Conservation (phyloP, 371 early-diverging fungal genomes). For the Apophysomyces ossiformis region DNA sequence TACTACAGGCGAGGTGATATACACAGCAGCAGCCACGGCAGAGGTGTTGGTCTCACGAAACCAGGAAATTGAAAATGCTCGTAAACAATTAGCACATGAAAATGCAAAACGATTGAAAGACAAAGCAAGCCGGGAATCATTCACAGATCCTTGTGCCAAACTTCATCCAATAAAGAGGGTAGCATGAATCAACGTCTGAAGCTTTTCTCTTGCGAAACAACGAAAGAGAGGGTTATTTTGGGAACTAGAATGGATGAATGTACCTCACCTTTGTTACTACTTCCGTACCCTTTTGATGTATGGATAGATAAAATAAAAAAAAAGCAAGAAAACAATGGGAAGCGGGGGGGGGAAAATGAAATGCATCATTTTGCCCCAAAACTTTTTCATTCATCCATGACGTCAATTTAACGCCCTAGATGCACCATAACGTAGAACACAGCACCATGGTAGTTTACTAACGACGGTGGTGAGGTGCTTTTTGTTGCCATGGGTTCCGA, state of each 20-base stretch:
- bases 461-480: no score
- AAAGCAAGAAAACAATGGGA: background rate
- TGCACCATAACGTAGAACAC: no score
- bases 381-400: background rate
- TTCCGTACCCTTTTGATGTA: background rate
- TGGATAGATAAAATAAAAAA: no score
- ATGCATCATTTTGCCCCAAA: background rate
- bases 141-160: background rate
- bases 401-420: background rate
- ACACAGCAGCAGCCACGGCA: conserved; percentile 51
- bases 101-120: conserved; percentile 12
- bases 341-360: background rate
- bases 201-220: no score
- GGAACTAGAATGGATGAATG: no score
- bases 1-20: conserved; percentile 56
- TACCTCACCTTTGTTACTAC: no score
- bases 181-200: background rate
- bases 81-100: conserved; percentile 6
- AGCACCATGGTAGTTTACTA: no score
- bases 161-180: no score
- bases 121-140: background rate
- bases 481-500: no score
- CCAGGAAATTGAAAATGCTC: conserved; percentile 34
- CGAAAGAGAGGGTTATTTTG: no score
- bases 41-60: conserved; percentile 25